phyloP scores from a whole-genome alignment of 2,329 filamentous ascomycete genomes.

The Fusarium penzigii region DNA sequence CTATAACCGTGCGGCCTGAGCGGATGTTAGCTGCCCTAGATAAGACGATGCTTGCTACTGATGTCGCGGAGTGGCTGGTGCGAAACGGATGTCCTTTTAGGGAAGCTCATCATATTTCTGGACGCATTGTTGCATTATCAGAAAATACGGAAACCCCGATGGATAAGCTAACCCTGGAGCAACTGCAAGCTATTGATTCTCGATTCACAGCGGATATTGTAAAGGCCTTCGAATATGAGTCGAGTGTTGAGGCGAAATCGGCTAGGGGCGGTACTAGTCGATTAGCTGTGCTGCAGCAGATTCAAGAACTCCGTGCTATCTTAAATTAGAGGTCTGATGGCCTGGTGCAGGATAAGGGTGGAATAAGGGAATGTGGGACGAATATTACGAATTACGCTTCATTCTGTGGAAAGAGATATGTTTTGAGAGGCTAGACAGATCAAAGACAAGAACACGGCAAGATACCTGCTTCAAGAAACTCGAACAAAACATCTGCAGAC shows the following conservation, averaged over 20 bases:
- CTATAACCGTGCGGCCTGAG: constrained; percentile 63
- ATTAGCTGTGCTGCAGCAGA: constrained; percentile 62
- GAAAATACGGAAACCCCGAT: constrained; percentile 65
- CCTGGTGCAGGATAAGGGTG: constrained; percentile 19
- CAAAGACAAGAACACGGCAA: constrained; percentile 5
- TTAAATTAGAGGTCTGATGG: constrained; percentile 31
- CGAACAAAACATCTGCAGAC: constrained; percentile 16
- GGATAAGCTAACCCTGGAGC: constrained; percentile 66
- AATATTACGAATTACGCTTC: constrained; percentile 28
- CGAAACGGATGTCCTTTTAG: constrained; percentile 71
- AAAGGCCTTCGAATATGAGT: constrained; percentile 69
- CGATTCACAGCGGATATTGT: constrained; percentile 69
- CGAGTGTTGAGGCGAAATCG: constrained; percentile 69
- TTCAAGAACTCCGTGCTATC: constrained; percentile 44
- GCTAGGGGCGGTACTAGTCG: constrained; percentile 72
- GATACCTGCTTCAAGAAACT: constrained; percentile 13
- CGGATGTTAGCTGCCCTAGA: constrained; percentile 72
- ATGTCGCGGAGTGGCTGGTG: constrained; percentile 64
- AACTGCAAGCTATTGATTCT: constrained; percentile 66
- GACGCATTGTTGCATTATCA: constrained; percentile 68
- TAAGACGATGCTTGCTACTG: constrained; percentile 73
- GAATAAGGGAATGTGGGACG: constrained; percentile 28
- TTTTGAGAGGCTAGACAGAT: constrained; percentile 16
- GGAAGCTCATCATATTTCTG: constrained; percentile 76
- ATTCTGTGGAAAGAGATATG: constrained; percentile 27